Conservation (phyloP, 23 red algal species). For the Gracilariopsis chorda region DNA sequence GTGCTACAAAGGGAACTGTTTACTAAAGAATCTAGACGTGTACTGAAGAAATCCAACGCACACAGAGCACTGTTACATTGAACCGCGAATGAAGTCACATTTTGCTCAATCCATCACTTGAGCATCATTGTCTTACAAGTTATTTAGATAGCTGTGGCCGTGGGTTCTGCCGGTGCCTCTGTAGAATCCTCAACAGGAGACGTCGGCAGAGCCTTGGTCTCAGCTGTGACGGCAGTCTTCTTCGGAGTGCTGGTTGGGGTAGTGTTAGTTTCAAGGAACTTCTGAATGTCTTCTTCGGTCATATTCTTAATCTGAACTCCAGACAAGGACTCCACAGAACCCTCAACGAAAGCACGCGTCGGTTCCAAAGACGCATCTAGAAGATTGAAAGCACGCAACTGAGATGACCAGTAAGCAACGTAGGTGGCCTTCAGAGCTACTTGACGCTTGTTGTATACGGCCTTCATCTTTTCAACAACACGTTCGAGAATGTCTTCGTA, state of each 20-base stretch:
- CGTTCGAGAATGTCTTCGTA: conserved; percentile 56
- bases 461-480: conserved; percentile 65
- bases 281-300: conserved; percentile 1
- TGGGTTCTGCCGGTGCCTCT: not conserved
- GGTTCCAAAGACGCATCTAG: conserved; percentile 33
- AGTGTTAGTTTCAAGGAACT: conserved; percentile 30
- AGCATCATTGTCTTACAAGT: too few relatives aligned
- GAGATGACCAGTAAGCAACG: conserved; percentile 58
- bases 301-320: conserved; percentile 24
- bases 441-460: conserved; percentile 65
- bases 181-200: conserved; percentile 7
- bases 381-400: conserved; percentile 57
- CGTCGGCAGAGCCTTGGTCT: not conserved
- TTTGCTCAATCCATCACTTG: too few relatives aligned
- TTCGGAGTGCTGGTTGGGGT: not conserved
- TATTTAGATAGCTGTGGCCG: not conserved
- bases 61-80: too few relatives aligned
- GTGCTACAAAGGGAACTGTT: too few relatives aligned
- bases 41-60: too few relatives aligned
- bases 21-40: too few relatives aligned
- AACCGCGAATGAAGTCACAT: too few relatives aligned
- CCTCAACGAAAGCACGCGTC: conserved; percentile 54
- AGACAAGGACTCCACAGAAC: conserved; percentile 18
- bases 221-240: not conserved
- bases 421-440: conserved; percentile 55